These are phyloP conservation scores for Hypomyces rosellus DNA, from an alignment of 2,329 filamentous ascomycete species.

Conservation along the genomic window DNA sequence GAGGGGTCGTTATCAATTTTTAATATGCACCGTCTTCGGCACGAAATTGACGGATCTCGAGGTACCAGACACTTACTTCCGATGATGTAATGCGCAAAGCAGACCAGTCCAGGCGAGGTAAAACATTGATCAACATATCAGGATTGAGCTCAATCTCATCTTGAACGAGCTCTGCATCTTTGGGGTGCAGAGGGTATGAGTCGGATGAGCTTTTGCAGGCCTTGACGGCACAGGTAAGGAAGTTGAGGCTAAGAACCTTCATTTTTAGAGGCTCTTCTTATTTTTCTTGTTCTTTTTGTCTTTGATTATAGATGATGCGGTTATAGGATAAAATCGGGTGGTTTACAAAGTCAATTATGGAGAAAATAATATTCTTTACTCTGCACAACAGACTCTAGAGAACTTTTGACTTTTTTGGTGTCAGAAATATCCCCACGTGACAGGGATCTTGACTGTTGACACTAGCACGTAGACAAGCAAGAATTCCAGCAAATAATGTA, in stretches of 20 bases:
- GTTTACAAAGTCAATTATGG: too few species aligned
- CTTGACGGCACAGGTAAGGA: conserved; percentile 93
- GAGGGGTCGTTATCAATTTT: background rate
- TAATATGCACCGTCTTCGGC: too few species aligned
- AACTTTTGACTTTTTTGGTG: background rate
- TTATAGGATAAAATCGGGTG: too few species aligned
- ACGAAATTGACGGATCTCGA: background rate
- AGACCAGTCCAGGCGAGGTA: conserved; percentile 84
- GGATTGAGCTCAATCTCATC: conserved; percentile 79
- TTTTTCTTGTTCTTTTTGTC: background rate
- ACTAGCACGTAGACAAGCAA: background rate
- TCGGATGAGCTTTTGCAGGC: conserved; percentile 75
- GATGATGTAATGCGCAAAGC: conserved; percentile 68
- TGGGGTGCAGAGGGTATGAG: conserved; percentile 87
- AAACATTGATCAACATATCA: conserved; percentile 73
- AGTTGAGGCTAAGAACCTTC: conserved; percentile 95
- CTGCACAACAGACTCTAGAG: too few species aligned
- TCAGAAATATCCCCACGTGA: conserved; percentile 23
- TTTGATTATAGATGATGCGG: too few species aligned
- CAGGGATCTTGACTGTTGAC: conserved; percentile 14
- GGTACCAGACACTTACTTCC: conserved; percentile 50
- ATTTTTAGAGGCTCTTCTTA: conserved; percentile 44
- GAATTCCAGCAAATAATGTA: background rate
- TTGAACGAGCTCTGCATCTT: conserved; percentile 83
- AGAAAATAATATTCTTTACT: too few species aligned